Base-by-base conservation (phyloP, 768 basidiomycete genomes). In the Boletus reticulatus region DNA sequence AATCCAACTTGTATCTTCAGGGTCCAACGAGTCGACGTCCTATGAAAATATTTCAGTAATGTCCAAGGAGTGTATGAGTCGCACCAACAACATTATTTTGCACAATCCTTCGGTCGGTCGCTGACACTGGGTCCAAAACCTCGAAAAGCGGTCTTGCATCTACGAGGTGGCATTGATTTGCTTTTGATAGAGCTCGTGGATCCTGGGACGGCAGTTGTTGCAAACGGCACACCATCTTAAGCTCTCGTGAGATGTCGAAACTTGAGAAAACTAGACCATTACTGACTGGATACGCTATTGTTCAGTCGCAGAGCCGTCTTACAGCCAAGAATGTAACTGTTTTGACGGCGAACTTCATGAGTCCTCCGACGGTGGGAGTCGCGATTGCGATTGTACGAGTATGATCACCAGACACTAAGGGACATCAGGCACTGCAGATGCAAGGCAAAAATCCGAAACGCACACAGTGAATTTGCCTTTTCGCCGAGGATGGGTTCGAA, bases 341-440 rank as follows among this genome's bases (percentile, higher is more conserved):
- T 74, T 94, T 96, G 29, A 98, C 93, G 0, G 95, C 94, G 65
- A 98, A 99, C 70, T 96, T 98, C 97, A 99, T 99, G 50, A 99
- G 72, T 24, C 97, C 97, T 17, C 97, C 96, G 11, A 94, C 84
- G 0, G 93, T 95, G 0, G 97, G 97, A 1, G 97, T 98, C 6
- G 95, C 94, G 48, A 98, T 98, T 59, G 94, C 87, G 46, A 99
- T 97, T 0, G 94, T 86, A 31, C 97, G 80, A 3, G 97, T 98
- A 66, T 99, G 97, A 62, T 96, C 94, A 4, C 97, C 97, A 24
- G 92, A 88, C 46, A 99, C 96, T 98, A 61, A 17, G 39, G 36
- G 19, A 47, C 29, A 43, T 56, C 47, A 55, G 49, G 58, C 36
- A 48, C 24, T 20, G 46, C 12, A 48, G 49, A 44, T 34, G 14